These are phyloP conservation scores for Curvularia lunata DNA, from an alignment of 2,329 filamentous ascomycete species.

Conservation along the genomic window DNA sequence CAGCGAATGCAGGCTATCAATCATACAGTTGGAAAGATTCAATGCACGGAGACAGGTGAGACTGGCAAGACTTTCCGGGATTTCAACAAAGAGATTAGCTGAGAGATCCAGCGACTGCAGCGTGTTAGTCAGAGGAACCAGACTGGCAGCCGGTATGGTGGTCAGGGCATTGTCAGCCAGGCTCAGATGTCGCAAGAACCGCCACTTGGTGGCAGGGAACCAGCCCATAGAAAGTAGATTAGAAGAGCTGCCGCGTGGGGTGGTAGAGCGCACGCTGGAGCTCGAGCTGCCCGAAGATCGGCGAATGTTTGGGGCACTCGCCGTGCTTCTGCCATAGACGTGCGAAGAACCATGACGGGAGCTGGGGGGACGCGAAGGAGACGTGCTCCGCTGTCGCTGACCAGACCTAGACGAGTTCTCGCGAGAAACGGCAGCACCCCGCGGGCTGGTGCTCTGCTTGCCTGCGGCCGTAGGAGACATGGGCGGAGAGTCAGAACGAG, in stretches of 20 bases:
- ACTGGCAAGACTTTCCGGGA: constrained; percentile 87
- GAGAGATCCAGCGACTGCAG: constrained; percentile 92
- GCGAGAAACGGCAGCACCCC: constrained; percentile 58
- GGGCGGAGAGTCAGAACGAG: constrained; percentile 69
- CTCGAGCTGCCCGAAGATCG: constrained; percentile 94
- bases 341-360: constrained; percentile 73
- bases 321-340: constrained; percentile 65
- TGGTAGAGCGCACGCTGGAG: constrained; percentile 68
- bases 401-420: constrained; percentile 59
- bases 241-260: constrained; percentile 71
- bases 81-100: constrained; percentile 89
- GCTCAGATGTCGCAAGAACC: constrained; percentile 89
- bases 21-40: constrained; percentile 97
- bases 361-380: constrained; percentile 76
- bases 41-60: constrained; percentile 88
- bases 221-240: constrained; percentile 75
- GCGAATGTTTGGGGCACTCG: constrained; percentile 69
- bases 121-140: constrained; percentile 83
- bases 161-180: constrained; percentile 91
- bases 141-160: constrained; percentile 73
- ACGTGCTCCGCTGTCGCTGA: constrained; percentile 73
- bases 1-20: constrained; percentile 88
- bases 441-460: constrained; percentile 58
- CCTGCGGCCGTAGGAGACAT: constrained; percentile 47
- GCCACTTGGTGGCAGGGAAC: constrained; percentile 88